A percentile compares a stretch with the other conserved stretches of the same genome.
Conservation (phyloP, 2,329 filamentous ascomycete genomes). For the Venturia asperata region DNA sequence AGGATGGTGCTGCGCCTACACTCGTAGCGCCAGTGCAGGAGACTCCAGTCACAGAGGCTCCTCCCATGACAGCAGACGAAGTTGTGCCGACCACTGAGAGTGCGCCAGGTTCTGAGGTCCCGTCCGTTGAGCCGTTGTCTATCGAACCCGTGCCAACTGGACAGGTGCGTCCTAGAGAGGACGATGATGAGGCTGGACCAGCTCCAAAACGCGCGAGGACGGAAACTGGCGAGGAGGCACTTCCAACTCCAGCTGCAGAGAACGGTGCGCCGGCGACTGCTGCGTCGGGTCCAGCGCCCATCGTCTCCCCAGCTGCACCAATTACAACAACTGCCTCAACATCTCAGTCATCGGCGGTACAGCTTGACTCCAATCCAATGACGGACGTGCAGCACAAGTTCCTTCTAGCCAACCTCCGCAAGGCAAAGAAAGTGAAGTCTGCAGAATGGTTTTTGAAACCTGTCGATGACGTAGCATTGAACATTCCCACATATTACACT, state of each 20-base stretch:
- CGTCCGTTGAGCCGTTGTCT: background rate
- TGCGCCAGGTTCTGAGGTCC: background rate
- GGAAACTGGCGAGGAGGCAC: conserved; percentile 45
- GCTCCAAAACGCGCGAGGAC: conserved; percentile 76
- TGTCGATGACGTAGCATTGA: conserved; percentile 68
- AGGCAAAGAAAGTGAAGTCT: conserved; percentile 79
- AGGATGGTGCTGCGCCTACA: background rate
- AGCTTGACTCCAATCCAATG: conserved; percentile 40
- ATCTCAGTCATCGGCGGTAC: background rate
- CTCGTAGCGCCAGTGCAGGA: background rate
- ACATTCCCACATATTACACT: conserved; percentile 65
- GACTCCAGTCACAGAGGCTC: background rate
- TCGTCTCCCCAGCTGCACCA: too few species aligned
- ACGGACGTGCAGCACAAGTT: conserved; percentile 55
- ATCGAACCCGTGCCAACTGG: background rate
- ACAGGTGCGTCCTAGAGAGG: conserved; percentile 40
- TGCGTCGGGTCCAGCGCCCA: conserved; percentile 9
- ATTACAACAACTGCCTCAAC: background rate
- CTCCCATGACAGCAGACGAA: background rate
- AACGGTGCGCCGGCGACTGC: background rate
- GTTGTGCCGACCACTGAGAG: conserved; percentile 2
- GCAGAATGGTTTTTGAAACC: conserved; percentile 69
- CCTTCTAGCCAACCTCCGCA: conserved; percentile 59
- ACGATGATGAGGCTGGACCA: conserved; percentile 51
- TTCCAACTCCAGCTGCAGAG: conserved; percentile 33